These are phyloP conservation scores for Opeltia flavorubescens DNA, from an alignment of 495 filamentous ascomycete species.

Conservation along the genomic window DNA sequence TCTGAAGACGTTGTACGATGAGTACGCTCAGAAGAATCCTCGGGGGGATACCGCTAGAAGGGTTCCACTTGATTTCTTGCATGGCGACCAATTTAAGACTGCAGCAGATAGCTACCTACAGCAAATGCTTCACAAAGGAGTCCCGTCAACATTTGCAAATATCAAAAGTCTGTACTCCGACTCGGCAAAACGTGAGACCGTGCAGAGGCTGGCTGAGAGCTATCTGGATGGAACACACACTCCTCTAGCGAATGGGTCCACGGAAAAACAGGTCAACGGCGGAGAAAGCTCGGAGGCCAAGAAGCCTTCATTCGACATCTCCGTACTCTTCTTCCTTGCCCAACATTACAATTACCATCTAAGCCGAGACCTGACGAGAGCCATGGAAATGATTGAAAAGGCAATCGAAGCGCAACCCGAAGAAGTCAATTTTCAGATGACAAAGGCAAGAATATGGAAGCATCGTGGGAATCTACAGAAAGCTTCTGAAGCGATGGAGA, in stretches of 20 bases:
- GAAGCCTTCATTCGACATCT: conserved; percentile 52
- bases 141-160: conserved; percentile 91
- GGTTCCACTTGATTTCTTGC: conserved; percentile 79
- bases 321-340: conserved; percentile 80
- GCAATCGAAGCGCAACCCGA: conserved; percentile 60
- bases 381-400: conserved; percentile 69
- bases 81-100: conserved; percentile 67
- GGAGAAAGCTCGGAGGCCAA: conserved; percentile 15
- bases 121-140: conserved; percentile 85
- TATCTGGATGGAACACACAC: conserved; percentile 42
- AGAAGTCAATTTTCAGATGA: conserved; percentile 87
- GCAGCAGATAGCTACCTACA: conserved; percentile 70
- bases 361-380: conserved; percentile 70
- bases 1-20: conserved; percentile 62
- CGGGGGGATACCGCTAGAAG: conserved; percentile 73
- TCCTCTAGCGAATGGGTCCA: conserved; percentile 31
- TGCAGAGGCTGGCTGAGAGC: conserved; percentile 64
- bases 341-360: conserved; percentile 93
- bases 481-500: conserved; percentile 78
- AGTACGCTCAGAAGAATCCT: conserved; percentile 66
- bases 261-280: conserved; percentile 33
- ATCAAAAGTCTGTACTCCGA: conserved; percentile 82
- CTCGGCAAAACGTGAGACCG: conserved; percentile 54
- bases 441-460: conserved; percentile 88
- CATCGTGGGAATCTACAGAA: conserved; percentile 68